phyloP scores from a whole-genome alignment of 78 protist species.

The Pigoraptor vietnamica region DNA sequence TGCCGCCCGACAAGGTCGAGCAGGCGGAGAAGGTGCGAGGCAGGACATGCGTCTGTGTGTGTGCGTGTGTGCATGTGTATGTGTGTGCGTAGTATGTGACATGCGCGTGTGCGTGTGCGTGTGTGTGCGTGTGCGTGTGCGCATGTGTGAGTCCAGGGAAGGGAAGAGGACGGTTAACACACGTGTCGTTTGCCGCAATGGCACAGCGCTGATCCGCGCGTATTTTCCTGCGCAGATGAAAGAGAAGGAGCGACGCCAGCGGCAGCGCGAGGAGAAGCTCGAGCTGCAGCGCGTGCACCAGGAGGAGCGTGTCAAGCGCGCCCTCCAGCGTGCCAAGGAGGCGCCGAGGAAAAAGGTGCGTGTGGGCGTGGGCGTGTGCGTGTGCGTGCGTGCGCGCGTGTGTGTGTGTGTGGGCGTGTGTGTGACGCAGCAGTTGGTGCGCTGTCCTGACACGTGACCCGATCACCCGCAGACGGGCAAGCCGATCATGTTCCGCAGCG shows the following conservation, averaged over 20 bases:
- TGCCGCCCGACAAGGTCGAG: not conserved
- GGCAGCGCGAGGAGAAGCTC: not conserved
- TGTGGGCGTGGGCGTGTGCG: not conserved
- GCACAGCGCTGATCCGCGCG: too few relatives aligned
- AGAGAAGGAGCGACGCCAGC: not conserved
- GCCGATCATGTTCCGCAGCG: too few relatives aligned
- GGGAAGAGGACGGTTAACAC: too few relatives aligned
- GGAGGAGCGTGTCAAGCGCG: not conserved
- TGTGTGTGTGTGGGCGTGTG: too few relatives aligned
- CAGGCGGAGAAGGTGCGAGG: not conserved
- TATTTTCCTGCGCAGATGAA: not conserved
- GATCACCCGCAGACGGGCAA: too few relatives aligned
- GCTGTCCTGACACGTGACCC: too few relatives aligned
- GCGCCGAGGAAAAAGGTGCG: not conserved
- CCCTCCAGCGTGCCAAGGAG: conserved; percentile 2
- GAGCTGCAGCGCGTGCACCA: not conserved
- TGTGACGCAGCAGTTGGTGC: too few relatives aligned
- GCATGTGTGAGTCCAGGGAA: too few relatives aligned
- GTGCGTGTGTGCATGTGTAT: not conserved
- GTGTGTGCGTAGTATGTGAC: not conserved
- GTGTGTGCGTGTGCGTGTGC: not conserved
- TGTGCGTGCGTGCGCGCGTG: not conserved
- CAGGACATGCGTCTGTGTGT: not conserved
- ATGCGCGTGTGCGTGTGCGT: not conserved
- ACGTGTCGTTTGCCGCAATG: not conserved